Conservation (phyloP, 1,139 yeast species). For the Casaregolazyma suthepensis region DNA sequence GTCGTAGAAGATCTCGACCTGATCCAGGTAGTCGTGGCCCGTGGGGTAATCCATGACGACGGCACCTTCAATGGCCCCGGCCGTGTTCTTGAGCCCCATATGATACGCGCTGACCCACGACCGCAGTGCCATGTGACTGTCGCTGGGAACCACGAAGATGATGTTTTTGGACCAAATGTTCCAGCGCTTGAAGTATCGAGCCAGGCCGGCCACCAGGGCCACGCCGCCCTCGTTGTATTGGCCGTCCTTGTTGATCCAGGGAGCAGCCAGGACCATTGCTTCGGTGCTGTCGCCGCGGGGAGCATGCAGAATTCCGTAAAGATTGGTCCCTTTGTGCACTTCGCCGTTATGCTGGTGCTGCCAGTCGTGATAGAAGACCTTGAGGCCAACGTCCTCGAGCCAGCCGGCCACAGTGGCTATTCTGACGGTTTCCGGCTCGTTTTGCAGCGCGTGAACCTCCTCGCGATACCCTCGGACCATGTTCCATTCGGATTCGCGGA, state of each 20-base stretch:
- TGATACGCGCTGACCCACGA: constrained; percentile 96
- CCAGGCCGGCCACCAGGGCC: constrained; percentile 63
- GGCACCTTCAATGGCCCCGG: constrained; percentile 95
- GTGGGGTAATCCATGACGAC: constrained; percentile 71
- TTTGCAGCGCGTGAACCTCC: constrained; percentile 41
- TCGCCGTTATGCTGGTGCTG: constrained; percentile 28
- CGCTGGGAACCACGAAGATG: constrained; percentile 74
- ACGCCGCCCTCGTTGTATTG: constrained; percentile 72
- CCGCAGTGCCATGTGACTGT: constrained; percentile 63
- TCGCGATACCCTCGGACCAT: constrained; percentile 77
- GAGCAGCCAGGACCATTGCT: constrained; percentile 85
- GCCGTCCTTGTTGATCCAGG: constrained; percentile 66
- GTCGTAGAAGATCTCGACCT: constrained; percentile 69
- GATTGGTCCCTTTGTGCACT: constrained; percentile 44
- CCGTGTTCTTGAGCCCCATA: constrained; percentile 74
- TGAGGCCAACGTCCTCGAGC: constrained; percentile 69
- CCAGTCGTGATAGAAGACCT: constrained; percentile 49
- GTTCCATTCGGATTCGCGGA: constrained; percentile 94
- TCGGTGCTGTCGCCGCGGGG: constrained; percentile 97
- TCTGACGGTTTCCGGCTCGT: constrained; percentile 32
- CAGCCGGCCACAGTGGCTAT: constrained; percentile 48
- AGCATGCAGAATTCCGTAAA: constrained; percentile 83
- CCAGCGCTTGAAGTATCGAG: constrained; percentile 76
- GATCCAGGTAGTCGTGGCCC: constrained; percentile 58
- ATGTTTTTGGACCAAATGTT: constrained; percentile 95